Evolutionary conservation across 1,139 yeast genomes (phyloP), one percentile per base, ranked within the genome.

Genomic region (Chernovozyma aurita): DNA sequence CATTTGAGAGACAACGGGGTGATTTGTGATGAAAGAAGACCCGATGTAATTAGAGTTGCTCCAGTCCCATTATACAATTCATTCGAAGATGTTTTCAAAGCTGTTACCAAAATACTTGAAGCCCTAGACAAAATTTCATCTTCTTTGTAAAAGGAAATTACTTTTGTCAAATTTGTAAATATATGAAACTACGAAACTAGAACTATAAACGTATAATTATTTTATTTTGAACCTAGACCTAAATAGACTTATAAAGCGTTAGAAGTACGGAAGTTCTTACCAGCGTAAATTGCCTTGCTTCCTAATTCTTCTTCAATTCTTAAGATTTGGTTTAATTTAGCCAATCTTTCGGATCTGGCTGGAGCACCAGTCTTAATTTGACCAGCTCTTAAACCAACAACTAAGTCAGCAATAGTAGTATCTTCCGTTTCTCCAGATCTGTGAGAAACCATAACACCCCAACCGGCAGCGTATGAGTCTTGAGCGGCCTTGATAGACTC

Each of bases 331-430:
- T 85, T 85, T 70, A 83, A 83, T 78, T 90, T 90, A 65, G 97
- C 97, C 70, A 90, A 82, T 81, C 97, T 88, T 78, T 90, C 97
- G 52, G 96, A 86, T 79, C 97, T 87, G 55, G 96, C 95, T 65
- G 97, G 96, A 63, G 97, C 97, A 82, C 97, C 97, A 55, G 96
- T 85, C 88, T 90, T 90, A 71, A 90, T 83, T 79, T 90, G 96
- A 67, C 96, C 97, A 53, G 95, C 62, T 80, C 97, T 85, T 67
- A 90, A 78, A 76, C 97, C 97, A 57, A 90, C 96, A 55, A 88
- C 76, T 65, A 90, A 79, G 72, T 90, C 97, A 62, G 97, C 97
- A 71, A 90, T 88, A 77, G 85, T 82, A 55, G 95, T 83, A 74
- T 90, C 97, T 77, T 90, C 97, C 52, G 97, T 88, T 80, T 90